phyloP scores from a whole-genome alignment of 805 yeast species.

The Candida koratica region DNA sequence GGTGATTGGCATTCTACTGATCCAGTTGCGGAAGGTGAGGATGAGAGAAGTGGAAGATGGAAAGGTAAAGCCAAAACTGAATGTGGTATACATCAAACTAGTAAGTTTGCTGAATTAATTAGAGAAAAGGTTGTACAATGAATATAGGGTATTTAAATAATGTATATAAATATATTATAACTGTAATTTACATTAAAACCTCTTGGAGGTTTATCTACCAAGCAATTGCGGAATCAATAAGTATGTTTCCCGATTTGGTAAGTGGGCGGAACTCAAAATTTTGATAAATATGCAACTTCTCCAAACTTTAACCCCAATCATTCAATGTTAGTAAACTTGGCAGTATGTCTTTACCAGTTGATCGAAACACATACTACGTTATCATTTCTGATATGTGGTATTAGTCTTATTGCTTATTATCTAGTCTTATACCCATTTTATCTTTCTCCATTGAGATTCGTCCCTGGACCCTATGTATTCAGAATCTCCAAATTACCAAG shows the following conservation, averaged over 20 bases:
- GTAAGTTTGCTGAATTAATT: constrained; percentile 64
- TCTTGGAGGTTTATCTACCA: too few relatives aligned
- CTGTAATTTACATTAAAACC: too few relatives aligned
- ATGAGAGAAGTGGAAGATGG: constrained; percentile 97
- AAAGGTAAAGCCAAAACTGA: constrained; percentile 88
- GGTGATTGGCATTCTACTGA: constrained; percentile 95
- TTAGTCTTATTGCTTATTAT: constrained; percentile 19
- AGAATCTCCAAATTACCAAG: constrained; percentile 39
- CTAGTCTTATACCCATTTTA: constrained; percentile 44
- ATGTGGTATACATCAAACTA: constrained; percentile 88
- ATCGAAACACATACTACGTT: constrained; percentile 8
- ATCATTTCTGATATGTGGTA: background rate
- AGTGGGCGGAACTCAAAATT: constrained; percentile 5
- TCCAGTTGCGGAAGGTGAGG: constrained; percentile 88
- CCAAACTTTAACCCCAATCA: background rate
- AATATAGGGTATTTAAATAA: background rate
- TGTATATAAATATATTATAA: too few relatives aligned
- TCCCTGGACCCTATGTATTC: constrained; percentile 60
- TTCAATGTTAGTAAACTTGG: constrained; percentile 7
- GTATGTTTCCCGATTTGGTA: constrained; percentile 7
- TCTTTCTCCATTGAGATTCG: constrained; percentile 44
- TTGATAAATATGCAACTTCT: constrained; percentile 1
- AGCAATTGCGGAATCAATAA: constrained; percentile 9
- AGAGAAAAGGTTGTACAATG: constrained; percentile 13
- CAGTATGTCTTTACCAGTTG: background rate